Evolutionary conservation across 768 basidiomycete genomes (phyloP).

Genomic region (Lentinula aciculospora): DNA sequence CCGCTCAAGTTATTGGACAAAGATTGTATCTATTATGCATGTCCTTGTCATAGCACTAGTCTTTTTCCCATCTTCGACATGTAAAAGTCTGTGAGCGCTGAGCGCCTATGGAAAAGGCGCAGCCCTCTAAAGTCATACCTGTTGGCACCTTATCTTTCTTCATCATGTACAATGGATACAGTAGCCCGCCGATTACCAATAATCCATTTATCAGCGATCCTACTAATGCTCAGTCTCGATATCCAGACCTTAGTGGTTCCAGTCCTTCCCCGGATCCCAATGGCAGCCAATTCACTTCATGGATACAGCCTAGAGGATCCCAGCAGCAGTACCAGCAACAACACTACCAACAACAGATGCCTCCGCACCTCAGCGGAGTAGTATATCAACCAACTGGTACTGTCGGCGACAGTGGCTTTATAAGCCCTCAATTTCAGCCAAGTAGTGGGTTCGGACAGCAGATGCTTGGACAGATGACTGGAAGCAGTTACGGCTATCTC

Average conservation of each 20-base stretch:
- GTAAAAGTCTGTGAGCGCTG: background rate
- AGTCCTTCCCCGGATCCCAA: conserved; percentile 14
- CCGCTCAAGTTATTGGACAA: background rate
- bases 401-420: conserved; percentile 18
- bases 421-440: conserved; percentile 38
- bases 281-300: conserved; percentile 31
- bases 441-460: conserved; percentile 55
- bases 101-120: background rate
- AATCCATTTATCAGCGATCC: conserved; percentile 67
- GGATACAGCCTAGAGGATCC: conserved; percentile 20
- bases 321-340: conserved; percentile 26
- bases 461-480: conserved; percentile 25
- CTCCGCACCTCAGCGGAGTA: conserved; percentile 18
- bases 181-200: conserved; percentile 27
- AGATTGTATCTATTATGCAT: background rate
- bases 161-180: conserved; percentile 8
- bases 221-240: conserved; percentile 44
- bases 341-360: conserved; percentile 31
- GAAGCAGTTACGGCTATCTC: conserved; percentile 20
- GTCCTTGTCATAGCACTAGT: no score
- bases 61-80: no score
- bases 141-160: background rate
- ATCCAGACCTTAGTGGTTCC: conserved; percentile 51
- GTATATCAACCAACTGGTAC: conserved; percentile 7
- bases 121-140: no score